Evolutionary conservation across 2,329 filamentous ascomycete species (phyloP), one percentile per base, ranked within the genome.

Genomic region (Neofusicoccum kwambonambiense): DNA sequence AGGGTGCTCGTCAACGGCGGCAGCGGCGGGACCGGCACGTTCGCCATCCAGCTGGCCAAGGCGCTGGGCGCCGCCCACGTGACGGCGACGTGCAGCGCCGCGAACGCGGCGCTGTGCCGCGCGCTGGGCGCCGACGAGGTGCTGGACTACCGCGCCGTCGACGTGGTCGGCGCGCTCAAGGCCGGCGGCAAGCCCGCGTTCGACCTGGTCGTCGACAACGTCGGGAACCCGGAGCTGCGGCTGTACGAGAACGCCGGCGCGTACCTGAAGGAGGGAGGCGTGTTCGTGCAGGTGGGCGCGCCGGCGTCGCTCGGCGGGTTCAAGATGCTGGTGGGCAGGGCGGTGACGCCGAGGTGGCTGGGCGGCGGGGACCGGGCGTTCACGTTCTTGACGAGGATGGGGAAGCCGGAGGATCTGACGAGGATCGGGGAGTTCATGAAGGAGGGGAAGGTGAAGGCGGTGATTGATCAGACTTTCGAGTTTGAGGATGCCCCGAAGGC

Each of bases 41-140:
- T 22, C 17, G 45, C 45, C 17, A 4, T 49, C 17, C 88, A 90
- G 71, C 82, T 90, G 50, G 87, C 87, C 8, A 89, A 89, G 72
- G 77, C 78, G 0, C 70, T 86, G 3, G 87, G 87, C 0, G 87
- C 84, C 68, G 49, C 27, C 6, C 77, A 83, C 67, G 87, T 90
- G 39, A 85, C 83, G 1, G 80, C 81, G 2, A 82, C 81, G 5
- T 90, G 88, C 70, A 89, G 87, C 11, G 80, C 77, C 0, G 73
- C 73, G 5, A 90, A 90, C 71, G 78, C 82, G 0, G 81, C 84
- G 49, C 73, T 90, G 1, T 87, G 85, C 70, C 81, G 81, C 66
- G 75, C 76, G 2, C 74, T 90, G 1, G 88, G 88, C 0, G 88
- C 88, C 5, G 86, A 90, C 68, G 84, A 87, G 66, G 82, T 89